A percentile compares a stretch with the other conserved stretches of the same genome.
Evolutionary conservation across 2,329 filamentous ascomycete genomes (phyloP).

Genomic region (Fusarium odoratissimum): DNA sequence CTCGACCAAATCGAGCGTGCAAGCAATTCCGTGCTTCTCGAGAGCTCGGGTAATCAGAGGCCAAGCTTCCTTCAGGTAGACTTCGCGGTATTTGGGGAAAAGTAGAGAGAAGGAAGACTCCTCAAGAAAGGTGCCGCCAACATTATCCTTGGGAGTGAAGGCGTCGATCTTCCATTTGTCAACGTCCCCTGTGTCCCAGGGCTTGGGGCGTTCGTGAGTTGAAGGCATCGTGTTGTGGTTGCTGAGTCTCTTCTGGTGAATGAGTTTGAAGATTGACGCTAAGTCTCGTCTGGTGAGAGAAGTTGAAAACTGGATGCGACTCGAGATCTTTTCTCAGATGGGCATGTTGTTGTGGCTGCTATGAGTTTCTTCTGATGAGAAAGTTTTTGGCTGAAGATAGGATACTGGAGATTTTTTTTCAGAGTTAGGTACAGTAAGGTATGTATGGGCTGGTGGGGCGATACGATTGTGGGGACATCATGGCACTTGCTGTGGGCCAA

Average conservation of each 20-base stretch:
- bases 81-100: constrained; percentile 96
- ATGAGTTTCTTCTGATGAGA: no score
- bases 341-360: no score
- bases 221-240: no score
- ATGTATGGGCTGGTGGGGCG: constrained; percentile 25
- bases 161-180: constrained; percentile 92
- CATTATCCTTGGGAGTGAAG: constrained; percentile 88
- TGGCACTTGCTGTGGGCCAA: constrained; percentile 35
- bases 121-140: constrained; percentile 86
- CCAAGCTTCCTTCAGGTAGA: constrained; percentile 93
- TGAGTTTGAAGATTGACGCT: no score
- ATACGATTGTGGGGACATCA: constrained; percentile 22
- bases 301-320: no score
- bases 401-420: no score
- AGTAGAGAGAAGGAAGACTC: constrained; percentile 90
- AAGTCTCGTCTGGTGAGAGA: no score
- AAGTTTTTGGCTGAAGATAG: no score
- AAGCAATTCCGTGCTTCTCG: constrained; percentile 88
- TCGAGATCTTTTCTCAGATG: no score
- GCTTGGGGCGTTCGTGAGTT: constrained; percentile 47
- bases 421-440: no score
- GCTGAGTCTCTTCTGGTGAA: no score
- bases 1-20: constrained; percentile 92
- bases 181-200: constrained; percentile 96
- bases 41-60: constrained; percentile 88